Conservation (phyloP, 805 yeast species). For the Saccharomyces mikatae region DNA sequence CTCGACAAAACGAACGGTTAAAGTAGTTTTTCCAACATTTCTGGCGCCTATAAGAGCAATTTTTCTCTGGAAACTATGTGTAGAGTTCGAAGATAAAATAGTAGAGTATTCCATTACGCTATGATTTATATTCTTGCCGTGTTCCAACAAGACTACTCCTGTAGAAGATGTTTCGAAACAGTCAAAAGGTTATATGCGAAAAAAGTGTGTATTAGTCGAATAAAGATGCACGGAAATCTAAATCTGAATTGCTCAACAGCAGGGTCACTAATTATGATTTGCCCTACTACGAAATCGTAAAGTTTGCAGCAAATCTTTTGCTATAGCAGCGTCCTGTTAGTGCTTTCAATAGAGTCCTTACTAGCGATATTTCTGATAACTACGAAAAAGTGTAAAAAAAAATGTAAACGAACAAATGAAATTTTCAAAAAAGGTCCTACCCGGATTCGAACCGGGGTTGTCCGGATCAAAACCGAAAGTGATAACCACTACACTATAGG, state of each 20-base stretch:
- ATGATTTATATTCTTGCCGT: background rate
- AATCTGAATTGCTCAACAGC: background rate
- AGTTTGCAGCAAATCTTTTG: background rate
- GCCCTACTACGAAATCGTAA: background rate
- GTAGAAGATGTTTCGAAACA: background rate
- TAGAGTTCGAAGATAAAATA: background rate
- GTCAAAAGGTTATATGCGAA: background rate
- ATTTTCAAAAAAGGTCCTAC: conserved; percentile 48
- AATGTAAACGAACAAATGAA: too few species aligned
- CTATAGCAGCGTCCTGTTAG: background rate
- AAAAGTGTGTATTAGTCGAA: background rate
- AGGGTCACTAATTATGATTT: background rate
- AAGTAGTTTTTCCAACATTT: conserved; percentile 80
- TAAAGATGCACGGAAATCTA: background rate
- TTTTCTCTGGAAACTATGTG: conserved; percentile 38
- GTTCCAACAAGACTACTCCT: background rate
- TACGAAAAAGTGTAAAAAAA: too few species aligned
- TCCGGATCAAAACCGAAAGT: conserved; percentile 74
- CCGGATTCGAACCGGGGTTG: conserved; percentile 85
- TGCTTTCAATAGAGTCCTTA: background rate
- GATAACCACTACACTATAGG: conserved; percentile 73
- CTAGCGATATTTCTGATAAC: too few species aligned
- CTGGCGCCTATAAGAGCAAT: conserved; percentile 83
- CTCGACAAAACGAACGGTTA: conserved; percentile 79
- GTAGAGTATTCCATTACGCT: background rate